These are phyloP conservation scores for Leccinum variabile DNA, from an alignment of 1,284 basidiomycete genomes.

Conservation along the genomic window DNA sequence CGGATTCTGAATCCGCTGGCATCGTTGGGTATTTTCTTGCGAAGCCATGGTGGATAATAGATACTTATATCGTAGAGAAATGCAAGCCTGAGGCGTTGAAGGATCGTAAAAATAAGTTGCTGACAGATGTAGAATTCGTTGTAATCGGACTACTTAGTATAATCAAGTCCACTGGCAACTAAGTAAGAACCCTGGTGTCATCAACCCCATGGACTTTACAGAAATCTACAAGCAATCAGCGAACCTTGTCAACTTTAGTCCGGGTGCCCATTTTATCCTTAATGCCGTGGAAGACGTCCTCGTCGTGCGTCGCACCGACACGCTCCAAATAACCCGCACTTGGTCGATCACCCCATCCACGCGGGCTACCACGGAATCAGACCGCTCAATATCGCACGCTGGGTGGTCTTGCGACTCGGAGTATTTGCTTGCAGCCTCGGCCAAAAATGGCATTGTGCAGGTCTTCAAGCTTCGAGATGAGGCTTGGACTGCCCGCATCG, in stretches of 20 bases:
- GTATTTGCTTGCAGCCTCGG: slow-evolving; percentile 74
- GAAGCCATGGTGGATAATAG: background rate
- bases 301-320: slow-evolving; percentile 72
- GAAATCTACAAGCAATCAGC: slow-evolving; percentile 75
- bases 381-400: slow-evolving; percentile 62
- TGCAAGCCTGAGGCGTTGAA: too few relatives aligned
- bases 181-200: slow-evolving; percentile 3
- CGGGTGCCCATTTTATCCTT: slow-evolving; percentile 72
- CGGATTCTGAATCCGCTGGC: slow-evolving; percentile 21
- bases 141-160: background rate
- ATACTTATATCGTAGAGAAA: slow-evolving; percentile 16
- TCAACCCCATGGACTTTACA: slow-evolving; percentile 66
- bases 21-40: slow-evolving; percentile 6
- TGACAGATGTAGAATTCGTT: slow-evolving; percentile 11
- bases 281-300: slow-evolving; percentile 71
- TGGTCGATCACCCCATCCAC: slow-evolving; percentile 63
- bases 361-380: slow-evolving; percentile 21
- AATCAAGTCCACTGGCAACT: background rate
- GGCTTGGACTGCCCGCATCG: slow-evolving; percentile 68
- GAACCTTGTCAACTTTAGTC: slow-evolving; percentile 68
- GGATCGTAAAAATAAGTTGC: slow-evolving; percentile 13
- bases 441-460: slow-evolving; percentile 63
- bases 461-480: slow-evolving; percentile 75
- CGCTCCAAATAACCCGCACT: slow-evolving; percentile 71
- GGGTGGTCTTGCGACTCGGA: slow-evolving; percentile 85